Evolutionary conservation across 78 protist genomes (phyloP).

Genomic region (Dictyostelium brefeldianum): DNA sequence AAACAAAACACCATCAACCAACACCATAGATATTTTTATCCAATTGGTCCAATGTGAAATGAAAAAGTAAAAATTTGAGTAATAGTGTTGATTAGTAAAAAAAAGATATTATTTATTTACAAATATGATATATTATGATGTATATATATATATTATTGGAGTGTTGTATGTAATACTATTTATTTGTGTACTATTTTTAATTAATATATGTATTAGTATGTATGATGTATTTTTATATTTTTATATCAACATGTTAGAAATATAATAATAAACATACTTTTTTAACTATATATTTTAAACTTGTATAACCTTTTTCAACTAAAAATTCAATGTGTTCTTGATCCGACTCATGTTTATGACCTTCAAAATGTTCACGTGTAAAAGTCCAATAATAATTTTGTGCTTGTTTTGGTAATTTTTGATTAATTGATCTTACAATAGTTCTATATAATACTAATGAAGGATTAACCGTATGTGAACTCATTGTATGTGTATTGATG

Average conservation of each 20-base stretch:
- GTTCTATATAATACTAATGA: constrained; percentile 44
- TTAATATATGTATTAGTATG: neutral
- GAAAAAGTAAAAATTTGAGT: no score
- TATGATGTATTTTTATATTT: neutral
- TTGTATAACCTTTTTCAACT: constrained; percentile 51
- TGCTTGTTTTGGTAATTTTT: constrained; percentile 49
- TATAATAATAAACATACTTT: no score
- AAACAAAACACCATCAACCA: no score
- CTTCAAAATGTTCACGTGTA: constrained; percentile 71
- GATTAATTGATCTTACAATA: constrained; percentile 65
- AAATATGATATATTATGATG: no score
- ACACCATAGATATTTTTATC: neutral
- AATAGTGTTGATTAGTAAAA: no score
- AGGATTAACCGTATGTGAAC: neutral
- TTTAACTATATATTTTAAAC: constrained; percentile 50
- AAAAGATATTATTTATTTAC: neutral
- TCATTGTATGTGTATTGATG: no score
- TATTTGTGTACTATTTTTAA: neutral
- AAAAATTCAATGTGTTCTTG: constrained; percentile 39
- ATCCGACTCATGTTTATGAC: constrained; percentile 59
- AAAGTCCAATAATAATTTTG: constrained; percentile 71
- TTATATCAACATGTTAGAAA: no score
- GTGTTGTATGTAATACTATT: neutral
- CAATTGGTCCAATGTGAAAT: no score
- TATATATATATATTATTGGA: no score